Evolutionary conservation across 148 eudicot genomes (phyloP), one percentile per base, ranked within the genome.

Genomic region (Oxyria digyna): DNA sequence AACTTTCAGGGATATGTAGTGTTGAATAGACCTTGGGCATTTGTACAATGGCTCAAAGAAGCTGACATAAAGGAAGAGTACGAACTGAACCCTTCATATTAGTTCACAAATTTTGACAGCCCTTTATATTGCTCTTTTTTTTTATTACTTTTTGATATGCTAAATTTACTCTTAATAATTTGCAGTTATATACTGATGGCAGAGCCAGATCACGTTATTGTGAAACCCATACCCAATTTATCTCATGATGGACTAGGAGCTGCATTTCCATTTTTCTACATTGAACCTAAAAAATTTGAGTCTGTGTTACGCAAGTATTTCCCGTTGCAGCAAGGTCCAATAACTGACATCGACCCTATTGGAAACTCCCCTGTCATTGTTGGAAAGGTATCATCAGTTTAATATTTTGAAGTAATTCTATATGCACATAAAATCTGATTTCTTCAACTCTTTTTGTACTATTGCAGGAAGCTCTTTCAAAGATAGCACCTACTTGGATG

Each of bases 1-100:
- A 66, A 55, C 74, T 72, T 77, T 62, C 80, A 94, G 99, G 99
- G 99, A 63, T 91, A 95, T 79, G 89, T 95, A 72, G 99, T 95
- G 67, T 91, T 95, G 41, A 95, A 95, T 77, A 91, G 99, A 78
- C 99, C 99, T 70, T 91, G 97, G 97, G 99, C 99, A 52, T 95
- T 95, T 78, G 99, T 95, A 11, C 99, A 95, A 67, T 95, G 99
- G 99, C 94, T 95, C 80, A 79, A 84, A 79, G 91, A 91, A 81
- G 89, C 99, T 62, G 83, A 95, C 75, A 91, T 95, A 66, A 81
- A 95, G 76, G 99, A 95, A 85, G 99, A 95, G 98, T 93, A 86
- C 27, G 90, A 68, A 71, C 33, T 33, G 38, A 32, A 54, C 72
- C 26, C 65, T 50, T 72, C 38, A 7, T 42, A 70, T 52, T 55